These are phyloP conservation scores for Plantago major DNA, from an alignment of 257 asterid genomes.

Conservation along the genomic window DNA sequence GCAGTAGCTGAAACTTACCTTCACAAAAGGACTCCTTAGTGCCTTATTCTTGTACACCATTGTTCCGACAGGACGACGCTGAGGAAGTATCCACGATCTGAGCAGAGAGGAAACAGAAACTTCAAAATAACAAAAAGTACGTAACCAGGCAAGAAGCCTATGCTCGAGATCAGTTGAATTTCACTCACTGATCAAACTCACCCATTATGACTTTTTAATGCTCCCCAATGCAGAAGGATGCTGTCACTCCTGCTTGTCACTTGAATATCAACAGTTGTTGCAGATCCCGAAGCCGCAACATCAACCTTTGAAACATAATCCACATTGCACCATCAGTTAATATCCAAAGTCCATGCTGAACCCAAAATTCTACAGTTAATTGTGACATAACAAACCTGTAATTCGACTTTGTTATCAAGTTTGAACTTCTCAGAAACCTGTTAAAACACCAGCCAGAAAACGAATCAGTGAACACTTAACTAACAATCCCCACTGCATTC, in stretches of 20 bases:
- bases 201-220: slow-evolving; percentile 46
- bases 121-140: not conserved
- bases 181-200: slow-evolving; percentile 31
- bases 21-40: slow-evolving; percentile 82
- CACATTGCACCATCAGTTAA: slow-evolving; percentile 7
- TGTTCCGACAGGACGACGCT: slow-evolving; percentile 71
- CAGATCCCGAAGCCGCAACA: slow-evolving; percentile 57
- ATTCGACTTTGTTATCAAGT: slow-evolving; percentile 63
- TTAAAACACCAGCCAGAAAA: slow-evolving; percentile 17
- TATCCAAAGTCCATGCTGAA: not conserved
- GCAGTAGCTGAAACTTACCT: slow-evolving; percentile 40
- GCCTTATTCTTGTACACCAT: slow-evolving; percentile 69
- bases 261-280: slow-evolving; percentile 46
- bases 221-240: slow-evolving; percentile 94
- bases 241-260: slow-evolving; percentile 44
- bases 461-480: slow-evolving; percentile 18
- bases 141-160: slow-evolving; percentile 5
- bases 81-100: slow-evolving; percentile 88
- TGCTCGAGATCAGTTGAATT: slow-evolving; percentile 15
- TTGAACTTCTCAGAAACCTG: slow-evolving; percentile 74
- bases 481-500: slow-evolving; percentile 5
- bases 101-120: slow-evolving; percentile 10
- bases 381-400: slow-evolving; percentile 54
- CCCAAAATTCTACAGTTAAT: slow-evolving; percentile 16
- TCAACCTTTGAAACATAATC: slow-evolving; percentile 63